These are phyloP conservation scores for Pyrenula massariospora DNA, from an alignment of 495 filamentous ascomycete species.

Conservation along the genomic window DNA sequence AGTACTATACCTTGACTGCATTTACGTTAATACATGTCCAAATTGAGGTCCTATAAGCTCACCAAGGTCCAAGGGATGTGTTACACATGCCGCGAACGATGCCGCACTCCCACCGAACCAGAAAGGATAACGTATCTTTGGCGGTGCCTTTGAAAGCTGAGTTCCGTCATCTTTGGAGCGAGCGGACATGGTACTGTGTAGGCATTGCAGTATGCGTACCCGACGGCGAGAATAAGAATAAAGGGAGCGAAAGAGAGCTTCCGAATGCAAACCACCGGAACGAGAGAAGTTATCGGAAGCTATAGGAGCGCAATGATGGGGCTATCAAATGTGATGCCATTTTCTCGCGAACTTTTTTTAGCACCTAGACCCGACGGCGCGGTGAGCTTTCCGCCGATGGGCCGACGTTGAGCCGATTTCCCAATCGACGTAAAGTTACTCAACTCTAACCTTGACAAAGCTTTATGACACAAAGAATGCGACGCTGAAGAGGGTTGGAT, in stretches of 20 bases:
- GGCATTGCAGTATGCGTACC: slow-evolving; percentile 9
- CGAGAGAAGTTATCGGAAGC: too few species aligned
- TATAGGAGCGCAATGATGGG: too few species aligned
- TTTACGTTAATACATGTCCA: slow-evolving; percentile 8
- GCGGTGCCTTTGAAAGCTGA: slow-evolving; percentile 20
- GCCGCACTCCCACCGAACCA: slow-evolving; percentile 93
- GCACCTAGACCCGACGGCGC: background rate
- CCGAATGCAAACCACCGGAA: too few species aligned
- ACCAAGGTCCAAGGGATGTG: slow-evolving; percentile 75
- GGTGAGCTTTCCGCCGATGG: background rate
- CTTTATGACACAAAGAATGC: too few species aligned
- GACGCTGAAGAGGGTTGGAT: too few species aligned
- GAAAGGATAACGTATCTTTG: slow-evolving; percentile 61
- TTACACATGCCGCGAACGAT: slow-evolving; percentile 79
- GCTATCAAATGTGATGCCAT: too few species aligned
- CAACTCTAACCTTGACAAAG: too few species aligned
- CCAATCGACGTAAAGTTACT: too few species aligned
- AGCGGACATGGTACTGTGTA: slow-evolving; percentile 6
- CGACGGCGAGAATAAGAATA: slow-evolving; percentile 1
- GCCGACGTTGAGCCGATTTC: too few species aligned
- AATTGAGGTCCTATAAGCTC: slow-evolving; percentile 9
- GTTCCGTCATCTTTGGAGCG: slow-evolving; percentile 19
- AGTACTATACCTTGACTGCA: slow-evolving; percentile 37
- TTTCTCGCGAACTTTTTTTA: background rate
- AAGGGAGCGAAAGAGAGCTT: slow-evolving; percentile 4